Base-by-base conservation (phyloP, 2,329 filamentous ascomycete genomes). In the Fusarium musae region DNA sequence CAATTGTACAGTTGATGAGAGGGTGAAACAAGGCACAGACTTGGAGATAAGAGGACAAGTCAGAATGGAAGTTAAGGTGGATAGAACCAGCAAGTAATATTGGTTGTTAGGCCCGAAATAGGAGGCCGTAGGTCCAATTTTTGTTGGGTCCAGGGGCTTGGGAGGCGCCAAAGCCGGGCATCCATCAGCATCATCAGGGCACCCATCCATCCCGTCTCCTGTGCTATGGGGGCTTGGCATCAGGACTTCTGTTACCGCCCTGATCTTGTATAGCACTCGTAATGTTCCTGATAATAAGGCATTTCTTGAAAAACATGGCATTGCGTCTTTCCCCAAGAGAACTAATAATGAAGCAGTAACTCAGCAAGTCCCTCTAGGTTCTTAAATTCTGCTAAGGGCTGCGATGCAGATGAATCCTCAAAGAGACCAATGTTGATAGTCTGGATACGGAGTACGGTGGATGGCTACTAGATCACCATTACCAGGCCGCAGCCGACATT, bases 11-110 rank as follows among this genome's bases (percentile, higher is more conserved):
- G 43, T 59, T 19, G 73, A 75, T 62, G 61, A 30, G 54, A 67
- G 56, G 32, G 61, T 75, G 66, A 76, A 74, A 76, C 73, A 76
- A 67, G 65, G 50, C 32, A 71, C 59, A 63, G 40, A 39, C 32
- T 69, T 40, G 52, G 61, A 77, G 73, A 77, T 72, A 73, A 77
- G 73, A 77, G 75, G 73, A 77, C 75, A 77, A 68, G 69, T 75
- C 73, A 77, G 73, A 26, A 26, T 26, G 26, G 26, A 68, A 63
- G 40, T 46, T 42, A 67, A 43, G 50, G 44, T 66, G 62, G 50
- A 65, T 34, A 57, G 59, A 43, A 49, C 50, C 49, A 67, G 70
- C 68, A 69, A 64, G 60, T 66, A 70, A 74, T 72, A 75, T 47
- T 47, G 44, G 26, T 28, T 37, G 43, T 39, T 52, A 67, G 61